phyloP scores from a whole-genome alignment of 495 filamentous ascomycete genomes.

The Podospora anserina region DNA sequence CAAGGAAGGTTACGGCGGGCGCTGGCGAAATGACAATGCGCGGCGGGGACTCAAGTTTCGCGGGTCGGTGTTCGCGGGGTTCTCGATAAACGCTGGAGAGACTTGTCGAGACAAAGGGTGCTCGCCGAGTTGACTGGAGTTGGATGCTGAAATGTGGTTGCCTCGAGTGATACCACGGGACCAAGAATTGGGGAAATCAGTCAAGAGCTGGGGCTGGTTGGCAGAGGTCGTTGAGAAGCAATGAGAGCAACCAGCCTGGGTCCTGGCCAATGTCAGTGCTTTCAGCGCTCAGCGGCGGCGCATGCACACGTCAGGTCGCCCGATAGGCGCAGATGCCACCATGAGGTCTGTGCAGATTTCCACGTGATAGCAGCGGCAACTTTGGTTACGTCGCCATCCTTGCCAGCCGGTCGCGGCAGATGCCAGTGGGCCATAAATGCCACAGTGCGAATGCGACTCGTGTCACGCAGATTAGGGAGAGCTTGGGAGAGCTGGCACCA shows the following conservation, averaged over 20 bases:
- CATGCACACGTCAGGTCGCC: conserved; percentile 31
- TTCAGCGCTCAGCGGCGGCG: conserved; percentile 14
- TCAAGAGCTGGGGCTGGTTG: conserved; percentile 17
- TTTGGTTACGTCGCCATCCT: conserved; percentile 15
- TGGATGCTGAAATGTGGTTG: conserved; percentile 7
- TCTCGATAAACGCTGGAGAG: background rate
- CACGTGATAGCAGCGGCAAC: conserved; percentile 26
- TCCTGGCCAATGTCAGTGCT: conserved; percentile 19
- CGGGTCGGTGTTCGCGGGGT: background rate
- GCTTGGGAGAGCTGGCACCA: background rate
- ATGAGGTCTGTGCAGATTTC: conserved; percentile 20
- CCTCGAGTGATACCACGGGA: conserved; percentile 25
- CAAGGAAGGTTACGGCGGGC: conserved; percentile 6
- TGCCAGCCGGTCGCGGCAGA: background rate
- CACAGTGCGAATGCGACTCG: background rate
- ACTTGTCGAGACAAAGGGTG: conserved; percentile 3
- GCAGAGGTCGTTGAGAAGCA: conserved; percentile 20
- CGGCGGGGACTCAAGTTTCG: background rate
- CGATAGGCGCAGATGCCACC: conserved; percentile 18
- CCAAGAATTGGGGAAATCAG: conserved; percentile 21
- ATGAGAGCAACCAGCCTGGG: conserved; percentile 10
- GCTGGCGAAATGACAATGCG: conserved; percentile 4
- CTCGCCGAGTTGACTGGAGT: conserved; percentile 6
- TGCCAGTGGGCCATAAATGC: conserved; percentile 5
- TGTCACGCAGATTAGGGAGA: background rate